Evolutionary conservation across 1,284 basidiomycete species (phyloP).

Genomic region (Pseudozyma sp.): DNA sequence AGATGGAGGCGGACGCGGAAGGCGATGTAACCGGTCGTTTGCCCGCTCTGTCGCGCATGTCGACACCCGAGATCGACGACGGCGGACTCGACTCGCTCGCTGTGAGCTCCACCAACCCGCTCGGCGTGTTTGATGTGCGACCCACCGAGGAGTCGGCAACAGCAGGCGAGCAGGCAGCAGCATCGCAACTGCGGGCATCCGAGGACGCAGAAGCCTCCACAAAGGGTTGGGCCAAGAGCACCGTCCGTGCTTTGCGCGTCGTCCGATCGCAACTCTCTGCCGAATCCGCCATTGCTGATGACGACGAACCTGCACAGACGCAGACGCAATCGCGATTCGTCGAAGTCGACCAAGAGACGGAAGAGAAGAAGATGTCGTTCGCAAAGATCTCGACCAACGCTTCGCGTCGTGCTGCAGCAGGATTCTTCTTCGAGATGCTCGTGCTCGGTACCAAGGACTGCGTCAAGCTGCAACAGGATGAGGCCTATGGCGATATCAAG

Average conservation of each 20-base stretch:
- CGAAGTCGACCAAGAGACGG: constrained; percentile 28
- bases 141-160: constrained; percentile 63
- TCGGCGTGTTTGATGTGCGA: constrained; percentile 83
- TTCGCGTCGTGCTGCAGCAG: constrained; percentile 86
- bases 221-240: constrained; percentile 85
- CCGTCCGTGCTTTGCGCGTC: constrained; percentile 86
- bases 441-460: constrained; percentile 92
- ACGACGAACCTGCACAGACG: constrained; percentile 28
- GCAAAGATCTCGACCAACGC: constrained; percentile 81
- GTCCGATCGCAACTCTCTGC: constrained; percentile 79
- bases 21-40: constrained; percentile 42
- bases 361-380: constrained; percentile 77
- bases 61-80: constrained; percentile 74
- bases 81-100: constrained; percentile 74
- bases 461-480: constrained; percentile 79
- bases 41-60: constrained; percentile 55
- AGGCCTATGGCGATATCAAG: constrained; percentile 84
- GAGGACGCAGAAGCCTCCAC: constrained; percentile 71
- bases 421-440: constrained; percentile 97
- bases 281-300: not conserved
- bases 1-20: constrained; percentile 30
- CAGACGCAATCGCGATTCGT: constrained; percentile 45
- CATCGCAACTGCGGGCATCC: constrained; percentile 69
- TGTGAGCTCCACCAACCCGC: constrained; percentile 79
- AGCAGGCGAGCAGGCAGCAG: constrained; percentile 63